Evolutionary conservation across 2,329 filamentous ascomycete genomes (phyloP).

Genomic region (Colletotrichum navitas): DNA sequence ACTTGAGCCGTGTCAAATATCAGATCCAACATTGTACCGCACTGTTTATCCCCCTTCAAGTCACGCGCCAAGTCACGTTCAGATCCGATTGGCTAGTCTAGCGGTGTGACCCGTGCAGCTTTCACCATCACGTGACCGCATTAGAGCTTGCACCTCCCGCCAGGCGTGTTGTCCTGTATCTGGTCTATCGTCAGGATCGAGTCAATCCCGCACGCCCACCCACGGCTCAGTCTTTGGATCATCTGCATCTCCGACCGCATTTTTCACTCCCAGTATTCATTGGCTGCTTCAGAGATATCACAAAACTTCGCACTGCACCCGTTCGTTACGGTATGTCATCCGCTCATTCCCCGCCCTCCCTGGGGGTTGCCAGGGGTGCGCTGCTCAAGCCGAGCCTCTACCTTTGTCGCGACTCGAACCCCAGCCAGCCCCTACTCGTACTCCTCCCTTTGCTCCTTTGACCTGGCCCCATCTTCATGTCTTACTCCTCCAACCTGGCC

Average conservation of each 20-base stretch:
- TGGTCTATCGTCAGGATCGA: slow-evolving; percentile 39
- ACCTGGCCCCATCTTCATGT: slow-evolving; percentile 13
- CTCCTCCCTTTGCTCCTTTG: slow-evolving; percentile 18
- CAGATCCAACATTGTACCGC: not conserved
- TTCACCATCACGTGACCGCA: slow-evolving; percentile 37
- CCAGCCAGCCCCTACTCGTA: slow-evolving; percentile 14
- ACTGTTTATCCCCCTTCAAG: not conserved
- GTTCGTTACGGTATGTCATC: slow-evolving; percentile 52
- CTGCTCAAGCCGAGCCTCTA: slow-evolving; percentile 20
- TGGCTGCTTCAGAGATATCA: slow-evolving; percentile 53
- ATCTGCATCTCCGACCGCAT: slow-evolving; percentile 52
- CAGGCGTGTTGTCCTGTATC: slow-evolving; percentile 37
- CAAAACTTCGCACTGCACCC: slow-evolving; percentile 48
- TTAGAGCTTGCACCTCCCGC: slow-evolving; percentile 42
- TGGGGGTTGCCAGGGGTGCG: slow-evolving; percentile 25
- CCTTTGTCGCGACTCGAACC: slow-evolving; percentile 37
- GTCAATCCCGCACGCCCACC: slow-evolving; percentile 39
- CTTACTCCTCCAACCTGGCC: slow-evolving; percentile 10
- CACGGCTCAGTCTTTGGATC: slow-evolving; percentile 42
- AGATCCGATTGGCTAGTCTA: not conserved
- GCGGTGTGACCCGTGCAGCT: slow-evolving; percentile 22
- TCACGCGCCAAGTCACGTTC: slow-evolving; percentile 30
- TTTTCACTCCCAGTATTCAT: slow-evolving; percentile 56
- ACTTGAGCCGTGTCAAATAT: not conserved
- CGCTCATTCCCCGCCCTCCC: slow-evolving; percentile 34